Base-by-base conservation (phyloP, 2,329 filamentous ascomycete genomes). In the Colletotrichum tabaci region DNA sequence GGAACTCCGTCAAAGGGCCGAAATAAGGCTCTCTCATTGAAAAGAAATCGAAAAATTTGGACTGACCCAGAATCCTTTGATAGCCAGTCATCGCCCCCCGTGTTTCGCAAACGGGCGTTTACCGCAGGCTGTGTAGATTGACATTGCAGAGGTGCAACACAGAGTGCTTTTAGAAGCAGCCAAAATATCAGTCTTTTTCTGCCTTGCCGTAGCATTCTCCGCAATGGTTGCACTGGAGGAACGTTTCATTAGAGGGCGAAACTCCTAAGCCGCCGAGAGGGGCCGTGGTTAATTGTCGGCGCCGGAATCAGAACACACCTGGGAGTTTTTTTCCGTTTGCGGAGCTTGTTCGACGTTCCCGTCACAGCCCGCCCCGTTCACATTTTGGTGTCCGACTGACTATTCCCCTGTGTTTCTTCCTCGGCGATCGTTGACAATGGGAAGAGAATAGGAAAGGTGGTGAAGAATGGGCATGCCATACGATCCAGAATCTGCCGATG, bases 191-290 rank as follows among this genome's bases (percentile, higher is more conserved):
- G 8, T 12, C n/a, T 8, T 18, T 2, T 38, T 35, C 7, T 38
- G 16, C 55, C 38, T n/a, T 15, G 44, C 12, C n/a, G 18, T 8
- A 18, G 18, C 3, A n/a, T 16, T 16, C 5, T 5, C 23, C 10
- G 1, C 18, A 5, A 6, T 10, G 4, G 5, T 6, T 21, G 10
- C 1, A 15, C 7, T 0, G 18, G 15, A 21, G 18, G 4, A 13
- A 13, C 8, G 7, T 18, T 8, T 3, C 18, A 21, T 6, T 2
- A 8, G 4, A 40, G 30, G 10, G 4, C 30, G 53, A 6, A 15
- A n/a, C 9, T 10, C 26, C n/a, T 55, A 10, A n/a, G 18, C n/a
- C 4, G 12, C 30, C 30, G 9, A 55, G 4, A 16, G 30, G 52
- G 3, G 7, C 35, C 6, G 16, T 30, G 5, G 7, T 9, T 1